Base-by-base conservation (phyloP, 192 early-diverging fungal species). In the Coemansia sp. region DNA sequence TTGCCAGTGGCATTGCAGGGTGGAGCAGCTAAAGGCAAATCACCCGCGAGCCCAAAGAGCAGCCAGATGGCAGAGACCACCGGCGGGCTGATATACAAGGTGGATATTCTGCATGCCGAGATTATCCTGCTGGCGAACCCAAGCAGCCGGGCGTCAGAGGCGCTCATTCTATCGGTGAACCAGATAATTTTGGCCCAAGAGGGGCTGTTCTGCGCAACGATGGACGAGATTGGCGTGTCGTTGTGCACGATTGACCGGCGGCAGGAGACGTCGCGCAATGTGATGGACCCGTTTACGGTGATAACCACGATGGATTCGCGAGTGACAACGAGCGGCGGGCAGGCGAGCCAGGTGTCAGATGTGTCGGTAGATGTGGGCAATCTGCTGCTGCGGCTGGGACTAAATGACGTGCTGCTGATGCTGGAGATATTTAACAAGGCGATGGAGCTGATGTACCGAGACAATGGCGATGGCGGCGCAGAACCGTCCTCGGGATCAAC, bases 251-350 rank as follows among this genome's bases (percentile, higher is more conserved):
- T 98, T 87, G 90, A 94, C 66, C 88, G 86, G 53, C 82, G 91
- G 10, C 82, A 88, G 7, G 89, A 91, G 38, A 93, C 95, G 0
- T 82, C 83, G 5, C 69, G 97, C 19, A 86, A 89, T 6, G 92
- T 98, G 48, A 92, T 99, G 67, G 91, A 98, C 63, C 91, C 91
- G 47, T 96, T 96, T 73, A 88, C 95, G 53, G 72, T 96, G 14
- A 87, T 89, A 4, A 58, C 93, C 21, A 85, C 87, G 0, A 87
- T 94, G 87, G 94, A 95, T 64, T 87, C 83, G 35, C 86, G 87
- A 10, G 81, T 82, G 8, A 76, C 87, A 4, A 29, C 17, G 9
- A 55, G 55, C 4, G 62, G 67, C 29, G 56, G 55, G 1, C 64
- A 71, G 62, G 15, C 53, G 19, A 84, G 88, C 39, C 79, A 83